Conservation (phyloP, 805 yeast species). For the Wickerhamiella domercqiae region DNA sequence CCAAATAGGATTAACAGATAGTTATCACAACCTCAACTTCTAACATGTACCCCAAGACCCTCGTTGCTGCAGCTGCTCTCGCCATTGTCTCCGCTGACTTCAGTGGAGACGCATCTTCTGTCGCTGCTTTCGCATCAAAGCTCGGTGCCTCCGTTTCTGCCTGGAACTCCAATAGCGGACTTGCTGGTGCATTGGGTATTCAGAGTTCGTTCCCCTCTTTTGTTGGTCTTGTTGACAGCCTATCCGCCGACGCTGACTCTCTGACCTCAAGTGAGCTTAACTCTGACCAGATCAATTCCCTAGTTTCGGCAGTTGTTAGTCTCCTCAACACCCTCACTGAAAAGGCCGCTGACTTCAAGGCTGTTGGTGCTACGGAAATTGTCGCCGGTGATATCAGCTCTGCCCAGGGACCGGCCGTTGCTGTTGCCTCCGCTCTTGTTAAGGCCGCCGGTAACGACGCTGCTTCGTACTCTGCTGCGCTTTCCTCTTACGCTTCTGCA, state of each 20-base stretch:
- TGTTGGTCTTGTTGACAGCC: slow-evolving; percentile 11
- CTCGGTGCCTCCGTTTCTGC: slow-evolving; percentile 8
- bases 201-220: slow-evolving; percentile 17
- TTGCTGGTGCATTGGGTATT: slow-evolving; percentile 20
- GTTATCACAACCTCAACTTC: too few species aligned
- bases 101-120: slow-evolving; percentile 10
- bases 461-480: slow-evolving; percentile 8
- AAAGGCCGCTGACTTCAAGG: slow-evolving; percentile 18
- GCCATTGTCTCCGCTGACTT: slow-evolving; percentile 11
- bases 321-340: slow-evolving; percentile 15
- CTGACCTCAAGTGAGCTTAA: slow-evolving; percentile 10
- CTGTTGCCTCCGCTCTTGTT: slow-evolving; percentile 11
- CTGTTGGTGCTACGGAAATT: slow-evolving; percentile 15
- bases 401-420: slow-evolving; percentile 14
- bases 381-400: slow-evolving; percentile 16
- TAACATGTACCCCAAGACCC: slow-evolving; percentile 13
- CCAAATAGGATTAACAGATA: too few species aligned
- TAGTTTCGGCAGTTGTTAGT: slow-evolving; percentile 10
- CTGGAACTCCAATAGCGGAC: slow-evolving; percentile 15
- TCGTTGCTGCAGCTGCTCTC: slow-evolving; percentile 14
- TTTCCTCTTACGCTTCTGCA: slow-evolving; percentile 9
- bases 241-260: slow-evolving; percentile 7
- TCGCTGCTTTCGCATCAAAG: slow-evolving; percentile 10
- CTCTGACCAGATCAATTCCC: slow-evolving; percentile 5
- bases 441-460: slow-evolving; percentile 11